Conservation (phyloP, 176 grass and related monocot species). For the Phoenix roebelenii region DNA sequence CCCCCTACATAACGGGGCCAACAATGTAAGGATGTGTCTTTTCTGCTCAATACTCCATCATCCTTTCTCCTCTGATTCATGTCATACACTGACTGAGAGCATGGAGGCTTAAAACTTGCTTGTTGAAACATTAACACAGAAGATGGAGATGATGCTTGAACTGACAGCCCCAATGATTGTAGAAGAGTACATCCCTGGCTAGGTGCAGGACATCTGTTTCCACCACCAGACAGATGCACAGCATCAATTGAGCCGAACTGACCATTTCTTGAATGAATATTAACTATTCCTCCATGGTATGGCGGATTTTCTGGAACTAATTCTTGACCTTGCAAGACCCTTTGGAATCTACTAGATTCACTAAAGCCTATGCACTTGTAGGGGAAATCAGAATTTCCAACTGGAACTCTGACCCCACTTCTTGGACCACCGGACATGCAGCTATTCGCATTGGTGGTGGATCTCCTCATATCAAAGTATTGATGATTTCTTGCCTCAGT, state of each 20-base stretch:
- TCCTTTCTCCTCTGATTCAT: conserved; percentile 15
- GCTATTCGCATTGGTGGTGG: conserved; percentile 28
- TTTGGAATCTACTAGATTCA: conserved; percentile 85
- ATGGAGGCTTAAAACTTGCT: conserved; percentile 18
- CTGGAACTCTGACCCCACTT: conserved; percentile 34
- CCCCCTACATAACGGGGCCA: conserved; percentile 33
- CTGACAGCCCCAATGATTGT: conserved; percentile 19
- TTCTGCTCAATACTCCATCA: conserved; percentile 28
- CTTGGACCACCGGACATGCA: conserved; percentile 28
- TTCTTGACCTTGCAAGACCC: conserved; percentile 99
- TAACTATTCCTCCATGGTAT: conserved; percentile 30
- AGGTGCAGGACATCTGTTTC: conserved; percentile 38
- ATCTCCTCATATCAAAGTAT: conserved; percentile 30
- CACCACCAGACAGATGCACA: conserved; percentile 19
- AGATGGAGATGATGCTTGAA: conserved; percentile 51
- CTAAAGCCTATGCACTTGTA: conserved; percentile 73
- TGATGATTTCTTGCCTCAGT: conserved; percentile 38
- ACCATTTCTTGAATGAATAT: conserved; percentile 28
- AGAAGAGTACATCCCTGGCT: conserved; percentile 24
- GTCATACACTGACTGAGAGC: conserved; percentile 10
- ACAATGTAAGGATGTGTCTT: conserved; percentile 22
- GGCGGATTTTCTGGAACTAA: conserved; percentile 33
- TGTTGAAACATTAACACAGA: conserved; percentile 51
- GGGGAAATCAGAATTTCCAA: conserved; percentile 38
- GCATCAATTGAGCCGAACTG: conserved; percentile 24